These are phyloP conservation scores for Russula ochroleuca DNA, from an alignment of 768 basidiomycete species.

Conservation along the genomic window DNA sequence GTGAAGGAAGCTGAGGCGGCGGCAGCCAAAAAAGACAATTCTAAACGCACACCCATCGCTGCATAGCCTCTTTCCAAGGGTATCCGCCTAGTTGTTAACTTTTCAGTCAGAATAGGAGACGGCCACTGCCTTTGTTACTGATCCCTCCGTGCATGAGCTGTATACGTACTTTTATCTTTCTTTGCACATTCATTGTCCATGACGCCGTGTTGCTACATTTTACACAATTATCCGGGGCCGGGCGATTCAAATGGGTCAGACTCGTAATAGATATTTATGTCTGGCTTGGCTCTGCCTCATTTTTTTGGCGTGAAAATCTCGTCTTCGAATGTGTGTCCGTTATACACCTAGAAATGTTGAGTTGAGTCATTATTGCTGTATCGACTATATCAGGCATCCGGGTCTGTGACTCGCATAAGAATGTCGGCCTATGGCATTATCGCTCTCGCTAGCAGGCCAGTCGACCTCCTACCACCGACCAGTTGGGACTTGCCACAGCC, in stretches of 20 bases:
- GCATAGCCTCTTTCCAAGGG: conserved; percentile 11
- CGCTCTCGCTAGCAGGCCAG: conserved; percentile 31
- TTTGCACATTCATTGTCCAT: conserved; percentile 7
- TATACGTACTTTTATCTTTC: conserved; percentile 61
- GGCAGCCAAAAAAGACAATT: conserved; percentile 58
- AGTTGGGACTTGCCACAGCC: conserved; percentile 41
- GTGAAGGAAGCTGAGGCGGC: conserved; percentile 61
- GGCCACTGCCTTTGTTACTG: conserved; percentile 3
- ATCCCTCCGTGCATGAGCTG: conserved; percentile 37
- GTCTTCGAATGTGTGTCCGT: neutral
- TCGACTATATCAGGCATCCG: neutral
- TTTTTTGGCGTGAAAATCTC: neutral
- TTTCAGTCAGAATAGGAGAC: conserved; percentile 6
- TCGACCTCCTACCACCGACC: conserved; percentile 43
- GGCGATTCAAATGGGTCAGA: conserved; percentile 1
- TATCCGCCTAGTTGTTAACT: neutral
- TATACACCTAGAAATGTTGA: neutral
- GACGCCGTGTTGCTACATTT: conserved; percentile 10
- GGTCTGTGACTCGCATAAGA: neutral
- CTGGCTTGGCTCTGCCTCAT: neutral
- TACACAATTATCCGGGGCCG: conserved; percentile 8
- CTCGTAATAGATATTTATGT: conserved; percentile 14
- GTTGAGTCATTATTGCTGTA: too few species aligned
- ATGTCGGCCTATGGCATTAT: conserved; percentile 79
- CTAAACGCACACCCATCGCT: conserved; percentile 39